A percentile compares a stretch with the other conserved stretches of the same genome.
phyloP scores from a whole-genome alignment of 306 rosid genomes.

The Fragaria ananassa region DNA sequence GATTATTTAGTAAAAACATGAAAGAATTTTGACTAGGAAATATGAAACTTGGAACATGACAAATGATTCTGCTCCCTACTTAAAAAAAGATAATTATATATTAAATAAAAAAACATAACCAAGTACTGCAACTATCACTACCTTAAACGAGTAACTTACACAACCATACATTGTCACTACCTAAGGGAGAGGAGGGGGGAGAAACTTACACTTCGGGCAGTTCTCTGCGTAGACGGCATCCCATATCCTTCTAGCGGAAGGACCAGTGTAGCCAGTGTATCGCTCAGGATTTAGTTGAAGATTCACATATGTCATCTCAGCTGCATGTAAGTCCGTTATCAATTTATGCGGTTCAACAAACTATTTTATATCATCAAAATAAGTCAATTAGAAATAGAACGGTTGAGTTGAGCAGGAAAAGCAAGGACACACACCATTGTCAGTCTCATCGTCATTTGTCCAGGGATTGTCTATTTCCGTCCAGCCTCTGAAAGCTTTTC shows the following conservation, averaged over 20 bases:
- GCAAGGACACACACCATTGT: conserved; percentile 53
- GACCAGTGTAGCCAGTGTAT: conserved; percentile 87
- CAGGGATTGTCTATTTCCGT: conserved; percentile 87
- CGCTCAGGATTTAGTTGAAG: conserved; percentile 94
- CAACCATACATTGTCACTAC: not conserved
- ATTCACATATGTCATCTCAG: conserved; percentile 93
- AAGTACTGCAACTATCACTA: not conserved
- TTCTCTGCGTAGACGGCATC: conserved; percentile 87
- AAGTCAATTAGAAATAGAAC: not conserved
- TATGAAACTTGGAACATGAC: not conserved
- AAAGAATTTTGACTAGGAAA: not conserved
- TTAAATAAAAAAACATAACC: not conserved
- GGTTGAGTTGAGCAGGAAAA: not conserved
- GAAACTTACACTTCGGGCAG: conserved; percentile 85
- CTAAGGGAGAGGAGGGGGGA: not conserved
- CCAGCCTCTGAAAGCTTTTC: conserved; percentile 86
- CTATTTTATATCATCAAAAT: conserved; percentile 11
- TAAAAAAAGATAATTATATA: not conserved
- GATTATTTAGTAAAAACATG: not conserved
- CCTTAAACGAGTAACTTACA: not conserved
- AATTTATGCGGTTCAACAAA: conserved; percentile 14
- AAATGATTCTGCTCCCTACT: not conserved
- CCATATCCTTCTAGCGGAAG: conserved; percentile 96
- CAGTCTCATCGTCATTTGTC: conserved; percentile 90
- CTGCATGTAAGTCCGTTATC: conserved; percentile 35